These are phyloP conservation scores for Saccharomycopsis capsularis DNA, from an alignment of 805 yeast genomes.

Conservation along the genomic window DNA sequence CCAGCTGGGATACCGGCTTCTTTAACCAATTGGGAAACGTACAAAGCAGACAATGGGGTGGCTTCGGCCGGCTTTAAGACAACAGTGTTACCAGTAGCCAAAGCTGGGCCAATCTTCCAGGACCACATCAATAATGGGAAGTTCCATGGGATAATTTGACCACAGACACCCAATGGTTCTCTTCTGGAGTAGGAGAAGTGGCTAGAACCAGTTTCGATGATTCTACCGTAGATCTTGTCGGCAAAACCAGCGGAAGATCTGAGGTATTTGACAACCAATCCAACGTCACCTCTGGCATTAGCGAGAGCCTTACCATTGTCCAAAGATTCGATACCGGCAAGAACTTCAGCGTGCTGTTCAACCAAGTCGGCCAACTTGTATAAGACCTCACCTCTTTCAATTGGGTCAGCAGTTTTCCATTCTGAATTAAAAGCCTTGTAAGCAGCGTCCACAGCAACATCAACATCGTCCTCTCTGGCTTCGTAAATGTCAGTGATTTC, in stretches of 20 bases:
- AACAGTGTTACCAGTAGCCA: slow-evolving; percentile 84
- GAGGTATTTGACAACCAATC: slow-evolving; percentile 57
- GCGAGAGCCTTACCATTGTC: slow-evolving; percentile 83
- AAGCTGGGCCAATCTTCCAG: slow-evolving; percentile 92
- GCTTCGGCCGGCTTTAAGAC: slow-evolving; percentile 89
- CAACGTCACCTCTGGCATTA: slow-evolving; percentile 71
- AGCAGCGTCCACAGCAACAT: slow-evolving; percentile 82
- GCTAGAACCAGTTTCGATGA: slow-evolving; percentile 64
- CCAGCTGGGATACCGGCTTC: slow-evolving; percentile 92
- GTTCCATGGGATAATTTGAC: slow-evolving; percentile 96
- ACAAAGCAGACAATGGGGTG: slow-evolving; percentile 84
- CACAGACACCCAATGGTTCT: slow-evolving; percentile 93
- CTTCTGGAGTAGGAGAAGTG: slow-evolving; percentile 75
- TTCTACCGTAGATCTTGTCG: slow-evolving; percentile 74
- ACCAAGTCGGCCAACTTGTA: slow-evolving; percentile 70
- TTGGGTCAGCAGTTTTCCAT: slow-evolving; percentile 71
- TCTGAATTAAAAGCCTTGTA: slow-evolving; percentile 57
- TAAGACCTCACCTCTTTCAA: slow-evolving; percentile 54
- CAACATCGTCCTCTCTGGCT: slow-evolving; percentile 72
- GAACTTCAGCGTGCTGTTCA: slow-evolving; percentile 61
- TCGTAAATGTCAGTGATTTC: slow-evolving; percentile 62
- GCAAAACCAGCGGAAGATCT: slow-evolving; percentile 90
- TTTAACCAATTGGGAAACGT: slow-evolving; percentile 57
- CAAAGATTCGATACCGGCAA: slow-evolving; percentile 76
- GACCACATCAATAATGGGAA: slow-evolving; percentile 91